Evolutionary conservation across 257 asterid genomes (phyloP), one percentile per base, ranked within the genome.

Genomic region (Verbascum thapsus): DNA sequence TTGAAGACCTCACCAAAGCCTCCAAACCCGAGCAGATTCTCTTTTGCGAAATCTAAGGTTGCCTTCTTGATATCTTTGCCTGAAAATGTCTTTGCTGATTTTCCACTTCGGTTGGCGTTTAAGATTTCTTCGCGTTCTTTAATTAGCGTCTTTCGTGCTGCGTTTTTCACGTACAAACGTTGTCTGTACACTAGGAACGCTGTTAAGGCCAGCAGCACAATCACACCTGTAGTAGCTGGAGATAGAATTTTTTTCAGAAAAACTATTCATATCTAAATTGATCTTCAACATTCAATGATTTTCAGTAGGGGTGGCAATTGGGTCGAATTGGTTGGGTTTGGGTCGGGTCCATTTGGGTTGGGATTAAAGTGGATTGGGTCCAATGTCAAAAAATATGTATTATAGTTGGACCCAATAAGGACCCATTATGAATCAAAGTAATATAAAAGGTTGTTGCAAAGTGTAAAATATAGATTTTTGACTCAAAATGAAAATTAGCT

Each of bases 1-100:
- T 72, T 82, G 55, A 78, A 85, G 26, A 85, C 94, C 67, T 85
- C 87, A 0, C 89, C 89, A n/a, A 85, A 85, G 54, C 87, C 94
- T 12, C 89, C 90, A 0, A 71, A 54, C 10, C 90, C 90, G 3
- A 85, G 83, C 5, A 83, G 69, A 17, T 76, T 78, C 8, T 83
- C 90, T 3, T 34, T 56, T 64, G 66, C 26, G 53, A 85, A 85
- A 54, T 83, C 85, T 12, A 57, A 35, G 55, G 84, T 83, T 49
- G 90, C 80, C 68, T 81, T 85, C 74, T 63, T 80, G 13, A 82
- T 71, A 23, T 82, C 94, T 67, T 72, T 85, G 1, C 89, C 89
- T 0, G 84, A 56, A 64, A 80, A 85, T 10, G 76, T 54, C 51
- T 74, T 82, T 9, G 94, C 81, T 7, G 87, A 76, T 59, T 80